Base-by-base conservation (phyloP, 129 eudicot species). In the Deinandra increscens region DNA sequence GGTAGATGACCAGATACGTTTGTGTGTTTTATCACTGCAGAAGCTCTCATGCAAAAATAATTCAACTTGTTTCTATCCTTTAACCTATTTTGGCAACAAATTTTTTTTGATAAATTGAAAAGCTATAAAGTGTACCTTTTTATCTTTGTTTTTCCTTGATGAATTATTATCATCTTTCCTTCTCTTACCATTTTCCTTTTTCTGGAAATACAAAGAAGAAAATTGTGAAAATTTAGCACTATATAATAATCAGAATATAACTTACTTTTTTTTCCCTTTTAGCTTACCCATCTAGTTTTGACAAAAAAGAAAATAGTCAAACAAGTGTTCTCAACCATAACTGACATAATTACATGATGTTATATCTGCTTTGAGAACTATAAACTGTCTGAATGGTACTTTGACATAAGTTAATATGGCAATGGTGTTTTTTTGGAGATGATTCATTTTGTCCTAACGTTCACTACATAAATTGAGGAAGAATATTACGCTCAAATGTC, bases 131-230 rank as follows among this genome's bases (percentile, higher is more conserved):
- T 15, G 12, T 37, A 89, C 99, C 99, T 81, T 87, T 79, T 89
- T 93, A 73, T 93, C 95, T 81, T 85, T 91, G 79, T 49, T 87
- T 78, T 85, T 89, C 82, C 87, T 93, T 39, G 90, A 46, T 67
- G 86, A 80, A 62, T 72, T 78, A 67, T 79, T 76, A 66, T 93
- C 95, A 59, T 89, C 97, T 84, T 84, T 93, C 80, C 95, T 83
- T 75, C 99, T 82, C 87, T 93, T 93, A 69, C 93, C 87, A 61
- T 81, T 85, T 72, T 89, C 99, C 84, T 89, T 89, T 78, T 84
- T 93, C 97, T 89, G 90, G n/a, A 42, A 81, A 80, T 69, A 45
- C 42, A 56, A 37, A 67, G 4, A 39, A 51, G 29, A 61, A 58
- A 29, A 29, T 5, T 12, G 19, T 58, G 41, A 1, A 29, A 29